Evolutionary conservation across 1,284 basidiomycete species (phyloP), one percentile per base, ranked within the genome.

Genomic region (Naganishia cerealis): DNA sequence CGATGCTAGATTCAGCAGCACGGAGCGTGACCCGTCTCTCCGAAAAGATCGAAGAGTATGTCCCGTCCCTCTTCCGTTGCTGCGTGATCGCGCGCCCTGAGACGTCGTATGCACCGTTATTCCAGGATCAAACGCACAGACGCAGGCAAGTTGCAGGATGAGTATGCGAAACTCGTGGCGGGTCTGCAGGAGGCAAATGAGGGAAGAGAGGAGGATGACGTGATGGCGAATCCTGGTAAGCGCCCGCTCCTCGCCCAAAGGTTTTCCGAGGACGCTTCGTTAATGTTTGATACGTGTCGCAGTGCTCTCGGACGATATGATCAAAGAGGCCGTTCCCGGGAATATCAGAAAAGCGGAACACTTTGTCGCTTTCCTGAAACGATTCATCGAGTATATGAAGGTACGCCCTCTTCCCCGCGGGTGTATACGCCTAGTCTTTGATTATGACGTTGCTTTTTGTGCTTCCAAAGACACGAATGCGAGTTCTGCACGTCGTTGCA

Each of bases 281-380:
- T 57, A 21, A 48, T 50, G 55, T 21, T 18, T 42, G 38, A 29
- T 38, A 18, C 18, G 16, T 26, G n/a, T 3, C n/a, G 5, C 74
- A 90, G 94, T 95, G 15, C 84, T 99, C 8, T 95, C 96, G 5
- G 91, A 94, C 70, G 96, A 99, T 78, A 86, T 99, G 65, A 83
- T 99, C 53, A 88, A 89, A 69, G 96, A 99, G 81, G 96, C 96
- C 3, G 86, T 99, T 48, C 96, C 96, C 18, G 96, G 96, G 24
- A 99, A 99, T 77, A 99, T 99, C 71, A 87, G 96, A 57, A 94
- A 98, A 77, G 96, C 96, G 0, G 96, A 99, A 78, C 96, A 99
- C 81, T 99, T 99, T 77, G 92, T 98, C 21, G 95, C 96, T 0
- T 99, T 99, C 83, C 81, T 99, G 71, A 97, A 95, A 79, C 88